phyloP scores from a whole-genome alignment of 2,329 filamentous ascomycete genomes.

The Calycina marina region DNA sequence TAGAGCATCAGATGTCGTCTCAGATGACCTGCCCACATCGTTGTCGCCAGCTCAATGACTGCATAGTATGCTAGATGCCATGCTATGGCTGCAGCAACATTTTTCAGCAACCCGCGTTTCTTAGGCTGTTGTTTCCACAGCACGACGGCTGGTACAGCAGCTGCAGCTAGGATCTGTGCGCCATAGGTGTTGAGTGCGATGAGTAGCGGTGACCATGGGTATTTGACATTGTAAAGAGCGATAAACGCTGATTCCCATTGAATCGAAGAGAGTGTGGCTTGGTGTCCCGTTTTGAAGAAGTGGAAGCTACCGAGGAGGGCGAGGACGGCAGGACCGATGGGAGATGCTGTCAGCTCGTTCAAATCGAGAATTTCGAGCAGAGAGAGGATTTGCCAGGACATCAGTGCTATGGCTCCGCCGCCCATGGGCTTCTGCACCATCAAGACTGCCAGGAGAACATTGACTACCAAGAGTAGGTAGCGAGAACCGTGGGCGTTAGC shows the following conservation, averaged over 20 bases:
- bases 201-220: constrained; percentile 78
- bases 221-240: constrained; percentile 64
- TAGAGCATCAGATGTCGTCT: constrained; percentile 93
- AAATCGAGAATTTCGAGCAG: constrained; percentile 51
- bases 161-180: constrained; percentile 69
- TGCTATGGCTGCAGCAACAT: constrained; percentile 54
- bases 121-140: constrained; percentile 83
- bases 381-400: constrained; percentile 80
- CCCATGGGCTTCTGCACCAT: constrained; percentile 93
- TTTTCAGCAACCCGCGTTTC: constrained; percentile 32
- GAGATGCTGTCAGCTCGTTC: constrained; percentile 43
- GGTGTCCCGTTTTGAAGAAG: constrained; percentile 96
- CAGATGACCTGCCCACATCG: constrained; percentile 78
- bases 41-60: constrained; percentile 70
- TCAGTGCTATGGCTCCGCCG: constrained; percentile 64
- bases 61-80: constrained; percentile 74
- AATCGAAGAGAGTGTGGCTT: constrained; percentile 72
- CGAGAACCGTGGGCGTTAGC: constrained; percentile 85
- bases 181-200: constrained; percentile 79
- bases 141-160: constrained; percentile 65
- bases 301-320: constrained; percentile 85
- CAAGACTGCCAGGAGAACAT: constrained; percentile 61
- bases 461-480: constrained; percentile 71
- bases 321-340: constrained; percentile 73
- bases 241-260: constrained; percentile 97